Evolutionary conservation across 768 basidiomycete species (phyloP).

Genomic region (Russula vinacea): DNA sequence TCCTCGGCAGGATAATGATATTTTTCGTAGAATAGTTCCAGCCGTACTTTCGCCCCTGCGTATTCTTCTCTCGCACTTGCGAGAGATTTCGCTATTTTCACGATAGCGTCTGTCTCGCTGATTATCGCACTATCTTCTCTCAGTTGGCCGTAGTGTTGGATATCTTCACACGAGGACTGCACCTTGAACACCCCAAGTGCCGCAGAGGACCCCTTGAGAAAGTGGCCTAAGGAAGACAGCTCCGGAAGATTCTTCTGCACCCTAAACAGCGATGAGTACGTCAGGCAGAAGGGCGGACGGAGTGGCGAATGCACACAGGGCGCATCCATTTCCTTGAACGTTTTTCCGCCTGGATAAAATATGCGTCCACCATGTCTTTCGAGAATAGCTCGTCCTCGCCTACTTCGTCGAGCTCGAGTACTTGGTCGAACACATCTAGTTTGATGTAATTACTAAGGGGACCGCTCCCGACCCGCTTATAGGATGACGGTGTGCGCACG

Average conservation of each 20-base stretch:
- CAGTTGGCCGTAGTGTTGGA: slow-evolving; percentile 66
- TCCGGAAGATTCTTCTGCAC: slow-evolving; percentile 55
- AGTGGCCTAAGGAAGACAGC: slow-evolving; percentile 82
- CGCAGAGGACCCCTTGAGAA: slow-evolving; percentile 95
- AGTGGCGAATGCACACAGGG: slow-evolving; percentile 20
- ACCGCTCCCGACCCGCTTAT: background rate
- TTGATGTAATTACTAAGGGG: slow-evolving; percentile 52
- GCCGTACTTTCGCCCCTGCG: slow-evolving; percentile 18
- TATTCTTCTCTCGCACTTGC: slow-evolving; percentile 23
- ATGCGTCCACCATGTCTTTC: slow-evolving; percentile 70
- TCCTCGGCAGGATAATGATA: background rate
- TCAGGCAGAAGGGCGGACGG: background rate
- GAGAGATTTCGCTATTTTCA: slow-evolving; percentile 21
- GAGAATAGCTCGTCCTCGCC: slow-evolving; percentile 79
- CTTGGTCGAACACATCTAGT: slow-evolving; percentile 77
- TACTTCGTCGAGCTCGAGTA: slow-evolving; percentile 91
- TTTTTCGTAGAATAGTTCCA: slow-evolving; percentile 16
- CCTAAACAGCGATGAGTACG: slow-evolving; percentile 46
- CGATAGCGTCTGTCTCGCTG: slow-evolving; percentile 14
- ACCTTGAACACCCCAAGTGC: slow-evolving; percentile 84
- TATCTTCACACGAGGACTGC: slow-evolving; percentile 80
- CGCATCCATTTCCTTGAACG: slow-evolving; percentile 73
- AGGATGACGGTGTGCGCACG: background rate
- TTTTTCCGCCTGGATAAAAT: slow-evolving; percentile 76
- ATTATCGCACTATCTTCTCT: background rate